Percentiles rank a stretch among this genome's conserved stretches.
phyloP scores from a whole-genome alignment of 352 stramenopile genomes.

The Phytophthora cajani region DNA sequence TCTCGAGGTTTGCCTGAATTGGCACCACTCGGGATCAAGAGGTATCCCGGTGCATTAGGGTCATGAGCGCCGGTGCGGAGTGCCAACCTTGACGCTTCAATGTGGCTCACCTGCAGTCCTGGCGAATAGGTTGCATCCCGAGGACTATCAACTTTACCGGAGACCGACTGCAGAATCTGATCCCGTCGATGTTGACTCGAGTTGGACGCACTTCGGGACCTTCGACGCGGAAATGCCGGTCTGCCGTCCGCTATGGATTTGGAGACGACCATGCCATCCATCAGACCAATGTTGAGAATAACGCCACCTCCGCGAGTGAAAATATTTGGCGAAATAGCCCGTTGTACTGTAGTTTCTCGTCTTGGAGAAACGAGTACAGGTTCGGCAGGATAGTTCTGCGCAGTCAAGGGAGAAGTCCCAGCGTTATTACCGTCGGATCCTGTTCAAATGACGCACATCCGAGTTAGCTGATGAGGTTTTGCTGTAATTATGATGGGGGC shows the following conservation, averaged over 20 bases:
- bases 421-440: not conserved
- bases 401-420: not conserved
- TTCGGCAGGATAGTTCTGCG: slow-evolving; percentile 12
- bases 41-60: slow-evolving; percentile 13
- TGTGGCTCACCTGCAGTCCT: slow-evolving; percentile 25
- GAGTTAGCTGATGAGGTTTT: not conserved
- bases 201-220: slow-evolving; percentile 28
- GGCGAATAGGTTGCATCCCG: slow-evolving; percentile 7
- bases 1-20: slow-evolving; percentile 10
- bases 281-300: slow-evolving; percentile 37
- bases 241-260: slow-evolving; percentile 24
- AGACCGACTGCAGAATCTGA: slow-evolving; percentile 11
- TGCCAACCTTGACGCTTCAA: slow-evolving; percentile 18
- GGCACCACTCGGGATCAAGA: slow-evolving; percentile 14
- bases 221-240: slow-evolving; percentile 28
- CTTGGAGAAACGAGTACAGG: slow-evolving; percentile 14
- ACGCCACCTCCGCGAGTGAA: slow-evolving; percentile 24
- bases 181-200: slow-evolving; percentile 31
- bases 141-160: slow-evolving; percentile 22
- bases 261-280: slow-evolving; percentile 26
- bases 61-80: slow-evolving; percentile 23
- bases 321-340: slow-evolving; percentile 15
- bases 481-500: not conserved
- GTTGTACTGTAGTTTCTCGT: slow-evolving; percentile 14
- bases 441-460: not conserved